Conservation (phyloP, 2,329 filamentous ascomycete genomes). For the Nemania serpens region DNA sequence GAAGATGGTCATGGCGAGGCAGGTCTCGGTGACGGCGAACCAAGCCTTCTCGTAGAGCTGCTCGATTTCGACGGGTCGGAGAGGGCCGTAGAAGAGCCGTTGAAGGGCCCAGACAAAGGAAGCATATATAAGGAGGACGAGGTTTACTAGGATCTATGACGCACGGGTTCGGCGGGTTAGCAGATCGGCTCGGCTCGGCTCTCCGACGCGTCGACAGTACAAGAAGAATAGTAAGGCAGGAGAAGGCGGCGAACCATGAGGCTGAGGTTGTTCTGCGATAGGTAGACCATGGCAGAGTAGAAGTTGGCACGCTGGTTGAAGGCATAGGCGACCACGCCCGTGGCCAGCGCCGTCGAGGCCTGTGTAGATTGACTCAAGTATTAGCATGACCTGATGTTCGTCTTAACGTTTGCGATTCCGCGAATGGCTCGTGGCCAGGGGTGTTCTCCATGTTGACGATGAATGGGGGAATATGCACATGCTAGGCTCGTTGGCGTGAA, state of each 20-base stretch:
- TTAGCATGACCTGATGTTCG: conserved; percentile 14
- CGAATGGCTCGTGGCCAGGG: neutral
- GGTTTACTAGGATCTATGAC: conserved; percentile 82
- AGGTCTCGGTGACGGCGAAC: conserved; percentile 97
- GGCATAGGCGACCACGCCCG: conserved; percentile 82
- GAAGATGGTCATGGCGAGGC: conserved; percentile 97
- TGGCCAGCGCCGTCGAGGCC: conserved; percentile 81
- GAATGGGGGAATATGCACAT: conserved; percentile 12
- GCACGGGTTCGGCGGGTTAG: conserved; percentile 15
- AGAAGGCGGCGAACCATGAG: conserved; percentile 68
- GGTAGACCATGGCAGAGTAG: conserved; percentile 96
- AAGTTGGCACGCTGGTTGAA: conserved; percentile 97
- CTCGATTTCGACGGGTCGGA: conserved; percentile 93
- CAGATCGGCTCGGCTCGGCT: neutral
- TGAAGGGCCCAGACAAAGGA: conserved; percentile 86
- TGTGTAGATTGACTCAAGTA: conserved; percentile 6
- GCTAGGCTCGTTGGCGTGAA: too few relatives aligned
- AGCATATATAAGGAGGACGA: conserved; percentile 80
- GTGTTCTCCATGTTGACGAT: neutral
- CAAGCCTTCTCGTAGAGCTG: conserved; percentile 97
- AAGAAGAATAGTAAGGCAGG: neutral
- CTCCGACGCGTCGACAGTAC: neutral
- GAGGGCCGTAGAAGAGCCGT: conserved; percentile 83
- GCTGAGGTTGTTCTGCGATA: conserved; percentile 95
- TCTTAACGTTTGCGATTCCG: neutral